A percentile compares a stretch with the other conserved stretches of the same genome.
These are phyloP conservation scores for Pleurostoma richardsiae DNA, from an alignment of 2,329 filamentous ascomycete genomes.

Conservation along the genomic window DNA sequence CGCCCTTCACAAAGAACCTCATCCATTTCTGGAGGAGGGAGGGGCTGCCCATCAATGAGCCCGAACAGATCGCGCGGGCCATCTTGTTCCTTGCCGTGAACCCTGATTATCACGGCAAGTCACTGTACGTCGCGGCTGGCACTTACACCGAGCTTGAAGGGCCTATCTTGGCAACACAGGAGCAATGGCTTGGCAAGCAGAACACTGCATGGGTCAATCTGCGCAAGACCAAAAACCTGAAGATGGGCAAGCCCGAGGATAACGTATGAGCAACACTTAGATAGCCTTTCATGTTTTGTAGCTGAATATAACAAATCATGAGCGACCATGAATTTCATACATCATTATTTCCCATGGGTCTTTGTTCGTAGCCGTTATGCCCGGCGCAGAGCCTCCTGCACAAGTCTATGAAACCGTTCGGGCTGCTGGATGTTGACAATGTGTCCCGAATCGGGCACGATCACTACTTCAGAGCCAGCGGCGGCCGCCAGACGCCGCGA, in stretches of 20 bases:
- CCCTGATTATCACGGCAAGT: background rate
- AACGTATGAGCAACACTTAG: background rate
- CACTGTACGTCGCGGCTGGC: background rate
- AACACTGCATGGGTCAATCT: conserved; percentile 1
- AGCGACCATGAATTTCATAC: too few relatives aligned
- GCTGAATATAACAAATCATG: background rate
- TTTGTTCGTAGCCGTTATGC: background rate
- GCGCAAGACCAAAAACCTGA: background rate
- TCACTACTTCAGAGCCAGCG: background rate
- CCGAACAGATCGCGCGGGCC: background rate
- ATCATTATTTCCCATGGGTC: too few relatives aligned
- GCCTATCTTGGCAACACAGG: background rate
- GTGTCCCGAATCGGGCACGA: background rate
- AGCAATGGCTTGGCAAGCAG: background rate
- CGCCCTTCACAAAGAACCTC: background rate
- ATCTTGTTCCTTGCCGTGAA: background rate
- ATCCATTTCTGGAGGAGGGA: background rate
- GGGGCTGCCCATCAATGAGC: background rate
- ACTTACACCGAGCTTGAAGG: background rate
- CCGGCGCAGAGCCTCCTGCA: background rate
- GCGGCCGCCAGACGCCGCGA: background rate
- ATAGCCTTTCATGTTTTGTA: background rate
- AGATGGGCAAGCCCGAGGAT: background rate
- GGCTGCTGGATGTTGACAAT: background rate
- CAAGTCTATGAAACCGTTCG: background rate